Evolutionary conservation across 352 stramenopile species (phyloP), one percentile per base, ranked within the genome.

Genomic region (Pseudoperonospora humuli): DNA sequence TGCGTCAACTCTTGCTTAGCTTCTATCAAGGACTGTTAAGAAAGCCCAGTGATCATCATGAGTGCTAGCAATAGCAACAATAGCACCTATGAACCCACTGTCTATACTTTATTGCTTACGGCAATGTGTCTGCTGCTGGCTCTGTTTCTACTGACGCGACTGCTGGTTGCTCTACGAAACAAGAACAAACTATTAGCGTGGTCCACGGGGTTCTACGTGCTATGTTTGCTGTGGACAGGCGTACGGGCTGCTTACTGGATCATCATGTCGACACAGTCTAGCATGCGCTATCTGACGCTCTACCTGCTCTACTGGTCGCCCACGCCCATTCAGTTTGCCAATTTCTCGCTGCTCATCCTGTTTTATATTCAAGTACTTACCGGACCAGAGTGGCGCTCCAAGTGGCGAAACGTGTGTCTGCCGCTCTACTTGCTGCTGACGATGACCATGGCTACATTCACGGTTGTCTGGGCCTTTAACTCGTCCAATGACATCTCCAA

Each of bases 311-410:
- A 92, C 64, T 92, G 80, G 80, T 70, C 84, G 25, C 80, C 80
- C 2, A 92, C 77, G 33, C 77, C 80, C 23, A 85, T 92, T 57
- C 80, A 92, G 61, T 92, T 92, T 55, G 80, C 80, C 70, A 92
- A 89, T 56, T 92, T 92, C 45, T 88, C 80, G 53, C 67, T 92
- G 33, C 70, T 92, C 23, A 72, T 92, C 29, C 75, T 92, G 23
- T 92, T 92, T 50, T 92, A 92, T 67, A 88, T 92, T 31, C 80
- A 92, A 61, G 80, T 92, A 24, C 66, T 92, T 50, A 88, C 80
- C 24, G 80, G 77, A 17, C 70, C 74, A 36, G 65, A 75, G 40
- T 92, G 80, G 80, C 64, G 69, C 36, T 61, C 65, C 33, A 69
- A 61, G 33, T 92, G 76, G 76, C 76, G 80, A 42, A 80, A 65